phyloP scores from a whole-genome alignment of 139 green algal genomes.

The Chlamydomonas sphaeroides region DNA sequence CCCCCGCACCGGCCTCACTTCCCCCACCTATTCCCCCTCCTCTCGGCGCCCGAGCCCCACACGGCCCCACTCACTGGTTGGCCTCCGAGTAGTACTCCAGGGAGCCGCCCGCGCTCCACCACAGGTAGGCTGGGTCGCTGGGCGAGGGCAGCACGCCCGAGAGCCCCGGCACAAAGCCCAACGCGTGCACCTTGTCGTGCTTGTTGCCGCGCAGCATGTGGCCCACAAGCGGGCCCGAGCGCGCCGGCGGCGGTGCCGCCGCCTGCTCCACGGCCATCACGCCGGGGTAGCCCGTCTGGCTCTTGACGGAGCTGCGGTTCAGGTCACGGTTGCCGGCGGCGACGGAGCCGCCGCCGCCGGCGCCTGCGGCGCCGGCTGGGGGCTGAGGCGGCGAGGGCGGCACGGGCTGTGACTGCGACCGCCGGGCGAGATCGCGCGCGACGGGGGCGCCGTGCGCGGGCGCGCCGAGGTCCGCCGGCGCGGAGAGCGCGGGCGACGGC shows the following conservation, averaged over 20 bases:
- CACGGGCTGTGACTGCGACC: too few relatives aligned
- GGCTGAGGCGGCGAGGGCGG: too few relatives aligned
- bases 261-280: too few relatives aligned
- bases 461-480: too few relatives aligned
- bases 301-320: neutral
- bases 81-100: constrained; percentile 57
- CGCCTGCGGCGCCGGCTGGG: too few relatives aligned
- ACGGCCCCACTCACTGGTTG: constrained; percentile 20
- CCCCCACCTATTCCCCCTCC: neutral
- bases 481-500: too few relatives aligned
- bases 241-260: neutral
- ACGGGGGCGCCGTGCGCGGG: too few relatives aligned
- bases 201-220: constrained; percentile 14
- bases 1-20: neutral
- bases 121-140: constrained; percentile 33
- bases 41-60: too few relatives aligned
- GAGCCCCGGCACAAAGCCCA: constrained; percentile 42
- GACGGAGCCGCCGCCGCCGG: too few relatives aligned
- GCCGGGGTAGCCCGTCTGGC: too few relatives aligned
- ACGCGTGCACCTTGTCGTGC: constrained; percentile 41
- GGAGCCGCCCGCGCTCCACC: constrained; percentile 45
- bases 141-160: neutral
- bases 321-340: too few relatives aligned
- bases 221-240: neutral
- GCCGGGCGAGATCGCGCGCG: too few relatives aligned